Conservation (phyloP, 305 asterid species). For the Andrographis paniculata region DNA sequence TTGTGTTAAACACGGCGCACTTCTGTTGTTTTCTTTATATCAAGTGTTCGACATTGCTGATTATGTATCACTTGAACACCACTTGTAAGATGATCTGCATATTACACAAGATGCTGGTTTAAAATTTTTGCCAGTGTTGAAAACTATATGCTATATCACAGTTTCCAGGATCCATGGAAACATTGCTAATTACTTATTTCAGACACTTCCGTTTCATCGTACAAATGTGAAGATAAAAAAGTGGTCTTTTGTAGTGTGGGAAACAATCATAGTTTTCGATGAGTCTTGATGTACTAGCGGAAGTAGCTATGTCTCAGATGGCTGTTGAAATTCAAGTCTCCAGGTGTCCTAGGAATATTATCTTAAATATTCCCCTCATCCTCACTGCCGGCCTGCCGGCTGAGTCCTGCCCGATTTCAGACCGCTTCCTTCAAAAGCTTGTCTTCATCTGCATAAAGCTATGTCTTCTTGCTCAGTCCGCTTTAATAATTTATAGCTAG, state of each 20-base stretch:
- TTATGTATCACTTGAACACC: too few species aligned
- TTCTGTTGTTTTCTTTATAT: too few species aligned
- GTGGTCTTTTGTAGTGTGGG: background rate
- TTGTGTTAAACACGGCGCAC: too few species aligned
- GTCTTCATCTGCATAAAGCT: conserved; percentile 16
- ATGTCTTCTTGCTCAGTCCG: conserved; percentile 29
- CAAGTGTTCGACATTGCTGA: too few species aligned
- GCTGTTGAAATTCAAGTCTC: conserved; percentile 1
- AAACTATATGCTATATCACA: too few species aligned
- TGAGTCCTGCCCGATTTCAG: background rate
- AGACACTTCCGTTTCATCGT: too few species aligned
- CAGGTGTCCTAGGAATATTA: conserved; percentile 2
- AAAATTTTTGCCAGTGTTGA: too few species aligned
- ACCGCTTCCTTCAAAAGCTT: conserved; percentile 1
- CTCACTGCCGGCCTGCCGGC: conserved; percentile 24
- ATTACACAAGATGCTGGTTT: too few species aligned
- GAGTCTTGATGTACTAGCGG: conserved; percentile 17
- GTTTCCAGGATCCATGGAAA: too few species aligned
- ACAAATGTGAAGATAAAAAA: background rate
- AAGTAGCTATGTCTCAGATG: conserved; percentile 18
- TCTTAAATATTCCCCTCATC: conserved; percentile 5
- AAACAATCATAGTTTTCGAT: conserved; percentile 3
- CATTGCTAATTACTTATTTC: too few species aligned
- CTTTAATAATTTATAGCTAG: conserved; percentile 6
- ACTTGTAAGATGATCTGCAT: too few species aligned